Conservation (phyloP, 2,329 filamentous ascomycete genomes). For the Pseudomassariella vexata region DNA sequence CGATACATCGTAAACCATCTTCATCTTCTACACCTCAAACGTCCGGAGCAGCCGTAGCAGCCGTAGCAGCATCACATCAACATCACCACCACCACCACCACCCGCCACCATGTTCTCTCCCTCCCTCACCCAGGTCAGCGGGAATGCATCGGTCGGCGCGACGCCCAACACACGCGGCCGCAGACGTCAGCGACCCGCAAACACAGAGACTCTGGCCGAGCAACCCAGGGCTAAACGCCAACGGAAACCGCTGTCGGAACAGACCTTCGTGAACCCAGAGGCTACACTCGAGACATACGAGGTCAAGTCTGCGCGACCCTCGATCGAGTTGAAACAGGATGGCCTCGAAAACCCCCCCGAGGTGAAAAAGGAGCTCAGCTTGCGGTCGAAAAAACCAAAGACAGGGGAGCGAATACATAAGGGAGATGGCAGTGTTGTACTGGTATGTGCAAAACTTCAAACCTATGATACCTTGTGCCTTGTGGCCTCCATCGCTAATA, state of each 20-base stretch:
- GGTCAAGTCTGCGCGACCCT: constrained; percentile 47
- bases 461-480: constrained; percentile 1
- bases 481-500: constrained; percentile 14
- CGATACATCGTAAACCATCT: constrained; percentile 3
- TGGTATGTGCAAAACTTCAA: constrained; percentile 44
- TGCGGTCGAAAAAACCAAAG: constrained; percentile 58
- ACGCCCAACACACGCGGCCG: constrained; percentile 51
- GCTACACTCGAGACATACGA: constrained; percentile 48
- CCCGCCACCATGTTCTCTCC: constrained; percentile 55
- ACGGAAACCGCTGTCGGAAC: constrained; percentile 50
- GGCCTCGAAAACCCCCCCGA: constrained; percentile 34
- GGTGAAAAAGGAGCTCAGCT: constrained; percentile 48
- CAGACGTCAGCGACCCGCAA: constrained; percentile 54
- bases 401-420: constrained; percentile 58
- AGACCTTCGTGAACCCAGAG: constrained; percentile 50
- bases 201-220: constrained; percentile 46
- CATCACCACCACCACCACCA: constrained; percentile 8
- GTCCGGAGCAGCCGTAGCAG: constrained; percentile 8
- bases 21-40: constrained; percentile 3
- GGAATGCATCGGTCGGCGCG: constrained; percentile 32
- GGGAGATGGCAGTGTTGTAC: constrained; percentile 60
- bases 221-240: constrained; percentile 61
- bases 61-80: constrained; percentile 8
- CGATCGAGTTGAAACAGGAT: constrained; percentile 39
- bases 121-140: constrained; percentile 38